These are phyloP conservation scores for Picea sitchensis DNA, from an alignment of 75 land plant species.

Conservation along the genomic window DNA sequence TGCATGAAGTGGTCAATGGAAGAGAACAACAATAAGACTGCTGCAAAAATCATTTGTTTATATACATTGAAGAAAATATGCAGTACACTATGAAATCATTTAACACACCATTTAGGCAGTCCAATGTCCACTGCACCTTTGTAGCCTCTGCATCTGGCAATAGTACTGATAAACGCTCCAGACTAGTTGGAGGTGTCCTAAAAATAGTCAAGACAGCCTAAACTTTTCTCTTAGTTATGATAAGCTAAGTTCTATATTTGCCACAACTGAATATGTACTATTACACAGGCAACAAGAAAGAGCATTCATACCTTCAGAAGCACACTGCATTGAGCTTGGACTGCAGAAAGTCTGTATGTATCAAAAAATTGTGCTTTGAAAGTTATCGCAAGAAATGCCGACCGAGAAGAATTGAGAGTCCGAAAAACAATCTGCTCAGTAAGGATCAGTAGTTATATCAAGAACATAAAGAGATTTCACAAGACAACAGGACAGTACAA, in stretches of 20 bases:
- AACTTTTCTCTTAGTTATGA: conserved; percentile 2
- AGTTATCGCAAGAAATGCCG: conserved; percentile 73
- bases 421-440: conserved; percentile 67
- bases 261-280: background rate
- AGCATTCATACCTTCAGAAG: conserved; percentile 68
- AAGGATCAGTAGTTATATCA: background rate
- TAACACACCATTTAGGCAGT: conserved; percentile 68
- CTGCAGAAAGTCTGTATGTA: conserved; percentile 35
- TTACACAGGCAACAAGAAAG: background rate
- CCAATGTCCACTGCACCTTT: conserved; percentile 68
- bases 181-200: conserved; percentile 65
- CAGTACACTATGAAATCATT: background rate
- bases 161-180: conserved; percentile 58
- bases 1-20: conserved; percentile 19
- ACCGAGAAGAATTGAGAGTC: conserved; percentile 86
- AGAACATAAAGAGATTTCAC: background rate
- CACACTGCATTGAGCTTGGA: conserved; percentile 69
- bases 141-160: conserved; percentile 70
- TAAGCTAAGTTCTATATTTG: background rate
- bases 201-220: conserved; percentile 84
- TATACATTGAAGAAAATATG: background rate
- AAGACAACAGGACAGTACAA: background rate
- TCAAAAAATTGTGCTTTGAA: conserved; percentile 81
- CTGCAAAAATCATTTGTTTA: background rate
- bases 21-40: background rate